These are phyloP conservation scores for sorghum (Sorghum bicolor) DNA, from an alignment of 176 grass and related monocot genomes.

Conservation along the genomic window DNA sequence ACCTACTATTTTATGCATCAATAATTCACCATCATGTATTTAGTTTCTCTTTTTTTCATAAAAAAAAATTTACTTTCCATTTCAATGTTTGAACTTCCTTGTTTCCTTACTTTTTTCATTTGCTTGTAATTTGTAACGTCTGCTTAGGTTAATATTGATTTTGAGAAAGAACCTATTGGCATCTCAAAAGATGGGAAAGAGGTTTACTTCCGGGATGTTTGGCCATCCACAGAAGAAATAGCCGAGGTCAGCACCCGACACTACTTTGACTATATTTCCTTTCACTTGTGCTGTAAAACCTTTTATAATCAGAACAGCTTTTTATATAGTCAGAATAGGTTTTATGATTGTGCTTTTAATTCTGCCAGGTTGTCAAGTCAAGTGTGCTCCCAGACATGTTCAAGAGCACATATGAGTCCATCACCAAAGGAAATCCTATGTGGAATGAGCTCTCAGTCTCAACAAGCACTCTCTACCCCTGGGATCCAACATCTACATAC, in stretches of 20 bases:
- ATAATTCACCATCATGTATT: not conserved
- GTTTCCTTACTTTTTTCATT: not conserved
- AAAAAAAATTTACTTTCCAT: not conserved
- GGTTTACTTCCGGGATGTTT: slow-evolving; percentile 85
- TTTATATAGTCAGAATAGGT: not conserved
- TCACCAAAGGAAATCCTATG: slow-evolving; percentile 97
- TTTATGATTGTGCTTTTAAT: slow-evolving; percentile 28
- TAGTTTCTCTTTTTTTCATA: not conserved
- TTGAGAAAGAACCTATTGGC: slow-evolving; percentile 89
- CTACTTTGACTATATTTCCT: slow-evolving; percentile 7
- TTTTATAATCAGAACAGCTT: not conserved
- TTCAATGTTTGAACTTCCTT: not conserved
- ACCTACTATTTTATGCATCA: not conserved
- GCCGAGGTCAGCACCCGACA: slow-evolving; percentile 50
- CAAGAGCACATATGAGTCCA: slow-evolving; percentile 78
- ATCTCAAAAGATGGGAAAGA: slow-evolving; percentile 89
- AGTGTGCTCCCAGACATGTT: slow-evolving; percentile 99
- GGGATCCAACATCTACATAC: slow-evolving; percentile 88
- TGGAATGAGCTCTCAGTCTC: slow-evolving; percentile 87
- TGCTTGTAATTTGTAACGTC: not conserved
- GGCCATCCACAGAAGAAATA: slow-evolving; percentile 90
- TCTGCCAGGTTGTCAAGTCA: slow-evolving; percentile 81
- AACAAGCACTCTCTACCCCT: slow-evolving; percentile 77
- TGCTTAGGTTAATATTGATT: slow-evolving; percentile 93
- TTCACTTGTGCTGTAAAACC: not conserved